Evolutionary conservation across 164 flowering plant genomes (phyloP), one percentile per base, ranked within the genome.

Genomic region (Vitis amurensis): DNA sequence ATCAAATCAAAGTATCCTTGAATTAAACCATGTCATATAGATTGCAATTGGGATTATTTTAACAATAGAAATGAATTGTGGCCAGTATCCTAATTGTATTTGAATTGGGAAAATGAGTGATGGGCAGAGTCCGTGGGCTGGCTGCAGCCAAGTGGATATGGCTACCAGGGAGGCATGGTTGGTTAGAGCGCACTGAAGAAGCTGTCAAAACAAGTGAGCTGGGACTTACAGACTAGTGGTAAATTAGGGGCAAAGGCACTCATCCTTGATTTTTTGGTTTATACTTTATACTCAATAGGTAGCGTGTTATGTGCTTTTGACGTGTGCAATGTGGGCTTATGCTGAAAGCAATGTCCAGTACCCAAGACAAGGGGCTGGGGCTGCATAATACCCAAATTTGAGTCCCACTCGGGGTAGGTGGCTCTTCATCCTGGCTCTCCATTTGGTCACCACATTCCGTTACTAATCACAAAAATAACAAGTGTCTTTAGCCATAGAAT

Each of bases 341-440:
- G 14, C 15, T 27, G 17, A 23, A 44, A 37, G 3, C 15, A 16
- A 10, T 15, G 3, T 16, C 27, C 27, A 23, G 27, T 23, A 23
- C 27, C 27, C 27, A 23, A 23, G 0, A 23, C 27, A 23, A 23
- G 27, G 27, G 31, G 10, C 1, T 57, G 67, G 16, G 61, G 50
- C 50, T 30, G 37, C 47, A 19, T 8, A 44, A 58, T 50, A 68
- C 49, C 66, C 55, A 31, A 23, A 5, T 23, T 37, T 64, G 7
- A 29, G 8, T 12, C 16, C 14, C 49, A 30, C 30, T 52, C 15
- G 62, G 59, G 68, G 79, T 68, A 63, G 75, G 75, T 71, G 69
- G 57, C 48, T 53, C 56, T 15, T 53, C 15, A 63, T 71, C 61
- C 50, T 29, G 12, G 70, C 65, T 68, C 56, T 68, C 63, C 77